phyloP scores from a whole-genome alignment of 164 flowering plant species.

The Euptelea pleiosperma region DNA sequence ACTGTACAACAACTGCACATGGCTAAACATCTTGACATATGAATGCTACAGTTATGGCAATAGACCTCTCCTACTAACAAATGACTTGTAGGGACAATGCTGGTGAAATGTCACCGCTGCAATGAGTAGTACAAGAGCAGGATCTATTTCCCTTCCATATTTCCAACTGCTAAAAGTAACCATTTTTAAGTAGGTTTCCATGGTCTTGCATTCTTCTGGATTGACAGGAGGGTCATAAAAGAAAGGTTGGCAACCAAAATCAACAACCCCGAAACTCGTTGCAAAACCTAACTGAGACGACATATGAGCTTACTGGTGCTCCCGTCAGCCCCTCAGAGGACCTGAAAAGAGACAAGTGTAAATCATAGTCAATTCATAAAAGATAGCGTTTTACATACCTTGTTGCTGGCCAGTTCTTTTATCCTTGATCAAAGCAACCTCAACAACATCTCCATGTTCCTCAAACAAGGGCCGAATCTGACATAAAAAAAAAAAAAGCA shows the following conservation, averaged over 20 bases:
- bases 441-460: slow-evolving; percentile 85
- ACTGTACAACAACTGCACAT: slow-evolving; percentile 27
- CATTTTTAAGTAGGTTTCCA: slow-evolving; percentile 33
- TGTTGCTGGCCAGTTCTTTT: slow-evolving; percentile 93
- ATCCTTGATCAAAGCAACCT: slow-evolving; percentile 92
- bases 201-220: slow-evolving; percentile 50
- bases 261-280: slow-evolving; percentile 45
- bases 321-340: slow-evolving; percentile 63
- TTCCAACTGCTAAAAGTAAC: slow-evolving; percentile 35
- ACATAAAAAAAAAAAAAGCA: slow-evolving; percentile 15
- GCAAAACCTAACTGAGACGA: slow-evolving; percentile 62
- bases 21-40: slow-evolving; percentile 31
- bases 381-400: slow-evolving; percentile 53
- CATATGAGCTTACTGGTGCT: slow-evolving; percentile 56
- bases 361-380: slow-evolving; percentile 24
- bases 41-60: slow-evolving; percentile 35
- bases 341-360: slow-evolving; percentile 60
- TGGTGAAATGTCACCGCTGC: slow-evolving; percentile 36
- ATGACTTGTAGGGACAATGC: slow-evolving; percentile 32
- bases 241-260: slow-evolving; percentile 43
- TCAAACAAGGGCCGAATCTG: slow-evolving; percentile 94
- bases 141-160: slow-evolving; percentile 34
- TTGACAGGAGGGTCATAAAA: slow-evolving; percentile 38
- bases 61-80: slow-evolving; percentile 36
- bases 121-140: slow-evolving; percentile 39